These are phyloP conservation scores for Aspergillus bertholletiae DNA, from an alignment of 495 filamentous ascomycete species.

Conservation along the genomic window DNA sequence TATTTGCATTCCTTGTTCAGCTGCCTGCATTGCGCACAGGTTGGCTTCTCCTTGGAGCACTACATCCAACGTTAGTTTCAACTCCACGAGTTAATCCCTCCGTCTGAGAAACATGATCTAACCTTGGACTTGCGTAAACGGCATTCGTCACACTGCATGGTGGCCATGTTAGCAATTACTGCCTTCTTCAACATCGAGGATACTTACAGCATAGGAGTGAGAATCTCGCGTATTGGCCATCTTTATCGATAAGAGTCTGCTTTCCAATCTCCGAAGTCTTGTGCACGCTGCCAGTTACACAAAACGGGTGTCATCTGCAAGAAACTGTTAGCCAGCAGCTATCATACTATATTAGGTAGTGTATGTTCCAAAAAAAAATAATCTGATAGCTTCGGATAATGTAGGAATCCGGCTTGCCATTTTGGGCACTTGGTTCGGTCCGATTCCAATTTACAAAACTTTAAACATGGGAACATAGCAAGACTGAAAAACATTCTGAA, in stretches of 20 bases:
- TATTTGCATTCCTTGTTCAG: conserved; percentile 46
- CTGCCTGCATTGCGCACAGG: conserved; percentile 42
- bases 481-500: not conserved
- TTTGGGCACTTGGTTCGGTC: not conserved
- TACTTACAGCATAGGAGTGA: conserved; percentile 47
- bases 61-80: conserved; percentile 14
- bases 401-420: not conserved
- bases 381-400: not conserved
- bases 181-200: not conserved
- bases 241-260: conserved; percentile 28
- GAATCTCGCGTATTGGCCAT: conserved; percentile 48
- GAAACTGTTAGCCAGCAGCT: conserved; percentile 19
- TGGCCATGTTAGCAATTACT: conserved; percentile 1
- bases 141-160: conserved; percentile 46
- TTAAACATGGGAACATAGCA: not conserved
- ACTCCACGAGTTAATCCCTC: not conserved
- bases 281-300: conserved; percentile 35
- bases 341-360: conserved; percentile 3
- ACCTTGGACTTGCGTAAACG: conserved; percentile 48
- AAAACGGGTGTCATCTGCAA: conserved; percentile 35
- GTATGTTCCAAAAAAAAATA: not conserved
- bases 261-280: conserved; percentile 23
- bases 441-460: not conserved
- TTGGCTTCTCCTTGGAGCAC: conserved; percentile 49
- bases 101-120: conserved; percentile 5